These are phyloP conservation scores for Elongisporangium prolatum DNA, from an alignment of 352 stramenopile species.

Conservation along the genomic window DNA sequence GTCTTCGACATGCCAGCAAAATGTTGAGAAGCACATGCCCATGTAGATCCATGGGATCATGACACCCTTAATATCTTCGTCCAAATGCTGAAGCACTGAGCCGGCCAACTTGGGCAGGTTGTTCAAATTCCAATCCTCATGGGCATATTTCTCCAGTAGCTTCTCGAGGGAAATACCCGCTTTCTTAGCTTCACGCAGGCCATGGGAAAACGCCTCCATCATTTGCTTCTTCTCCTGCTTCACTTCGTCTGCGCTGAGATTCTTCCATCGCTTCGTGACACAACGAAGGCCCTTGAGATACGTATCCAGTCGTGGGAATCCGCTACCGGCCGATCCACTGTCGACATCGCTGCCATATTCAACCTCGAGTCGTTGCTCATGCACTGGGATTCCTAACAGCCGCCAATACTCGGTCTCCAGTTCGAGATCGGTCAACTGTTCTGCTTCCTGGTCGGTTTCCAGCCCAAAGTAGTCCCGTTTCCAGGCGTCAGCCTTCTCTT, in stretches of 20 bases:
- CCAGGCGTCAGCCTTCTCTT: conserved; percentile 79
- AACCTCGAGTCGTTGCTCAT: conserved; percentile 81
- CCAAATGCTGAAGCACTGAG: conserved; percentile 94
- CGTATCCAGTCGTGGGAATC: conserved; percentile 73
- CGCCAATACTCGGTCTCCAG: conserved; percentile 90
- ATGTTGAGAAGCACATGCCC: conserved; percentile 98
- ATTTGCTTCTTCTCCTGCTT: conserved; percentile 26
- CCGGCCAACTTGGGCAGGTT: conserved; percentile 94
- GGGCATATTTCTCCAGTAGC: conserved; percentile 66
- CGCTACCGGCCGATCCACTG: conserved; percentile 76
- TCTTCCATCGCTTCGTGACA: conserved; percentile 46
- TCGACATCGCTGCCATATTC: conserved; percentile 93
- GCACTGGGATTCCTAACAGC: conserved; percentile 67
- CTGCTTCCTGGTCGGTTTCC: conserved; percentile 29
- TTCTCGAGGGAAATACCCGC: conserved; percentile 33
- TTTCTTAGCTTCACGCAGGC: conserved; percentile 23
- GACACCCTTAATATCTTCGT: conserved; percentile 97
- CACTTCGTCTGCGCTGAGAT: conserved; percentile 26
- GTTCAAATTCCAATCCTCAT: conserved; percentile 97
- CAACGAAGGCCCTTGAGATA: conserved; percentile 50
- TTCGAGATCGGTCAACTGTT: conserved; percentile 47
- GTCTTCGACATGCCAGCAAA: conserved; percentile 99
- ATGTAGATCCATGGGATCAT: conserved; percentile 99
- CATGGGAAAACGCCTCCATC: conserved; percentile 53
- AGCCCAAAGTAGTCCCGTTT: conserved; percentile 72